These are phyloP conservation scores for Huntiella moniliformis DNA, from an alignment of 2,329 filamentous ascomycete genomes.

Conservation along the genomic window DNA sequence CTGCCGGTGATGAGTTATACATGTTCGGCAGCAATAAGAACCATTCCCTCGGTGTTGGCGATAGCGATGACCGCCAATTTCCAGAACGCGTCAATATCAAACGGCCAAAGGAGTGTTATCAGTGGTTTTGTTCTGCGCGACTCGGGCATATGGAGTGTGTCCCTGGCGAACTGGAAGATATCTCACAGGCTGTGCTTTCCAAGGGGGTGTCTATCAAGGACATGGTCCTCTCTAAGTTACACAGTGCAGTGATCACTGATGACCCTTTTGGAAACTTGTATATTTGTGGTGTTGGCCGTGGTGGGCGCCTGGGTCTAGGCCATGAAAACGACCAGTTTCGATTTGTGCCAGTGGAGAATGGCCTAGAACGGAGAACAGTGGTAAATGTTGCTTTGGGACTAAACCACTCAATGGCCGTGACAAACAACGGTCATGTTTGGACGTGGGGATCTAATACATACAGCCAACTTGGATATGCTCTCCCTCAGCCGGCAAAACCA, in stretches of 20 bases:
- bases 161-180: constrained; percentile 22
- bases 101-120: constrained; percentile 61
- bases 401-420: constrained; percentile 75
- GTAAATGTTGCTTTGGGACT: constrained; percentile 68
- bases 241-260: constrained; percentile 71
- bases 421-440: constrained; percentile 74
- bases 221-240: constrained; percentile 74
- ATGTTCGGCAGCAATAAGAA: constrained; percentile 97
- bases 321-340: constrained; percentile 79
- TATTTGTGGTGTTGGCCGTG: constrained; percentile 78
- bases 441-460: constrained; percentile 83
- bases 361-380: constrained; percentile 56
- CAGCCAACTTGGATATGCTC: constrained; percentile 68
- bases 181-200: constrained; percentile 56
- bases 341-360: constrained; percentile 65
- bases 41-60: constrained; percentile 76
- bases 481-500: constrained; percentile 45
- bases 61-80: constrained; percentile 85
- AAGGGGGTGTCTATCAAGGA: constrained; percentile 61
- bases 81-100: constrained; percentile 66
- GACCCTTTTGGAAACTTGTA: constrained; percentile 84
- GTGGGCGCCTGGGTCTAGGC: constrained; percentile 73
- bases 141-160: constrained; percentile 28
- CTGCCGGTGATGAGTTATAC: constrained; percentile 69
- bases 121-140: constrained; percentile 14